Conservation (phyloP, 768 basidiomycete genomes). For the Lactifluus rugatus region DNA sequence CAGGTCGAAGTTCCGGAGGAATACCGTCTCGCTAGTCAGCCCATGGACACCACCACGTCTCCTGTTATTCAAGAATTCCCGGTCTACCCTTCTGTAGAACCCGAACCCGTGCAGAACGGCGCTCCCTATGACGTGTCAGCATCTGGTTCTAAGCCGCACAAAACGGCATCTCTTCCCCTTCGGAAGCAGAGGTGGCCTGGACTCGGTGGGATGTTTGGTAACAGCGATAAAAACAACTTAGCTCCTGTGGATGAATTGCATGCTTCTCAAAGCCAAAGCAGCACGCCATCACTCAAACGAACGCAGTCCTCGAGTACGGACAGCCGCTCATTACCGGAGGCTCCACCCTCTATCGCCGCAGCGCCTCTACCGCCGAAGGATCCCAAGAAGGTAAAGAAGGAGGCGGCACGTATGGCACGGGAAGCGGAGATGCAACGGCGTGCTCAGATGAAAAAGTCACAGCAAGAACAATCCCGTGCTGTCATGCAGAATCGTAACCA, state of each 20-base stretch:
- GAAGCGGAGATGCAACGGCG: conserved; percentile 84
- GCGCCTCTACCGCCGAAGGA: conserved; percentile 37
- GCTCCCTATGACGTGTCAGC: conserved; percentile 33
- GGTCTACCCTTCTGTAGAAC: conserved; percentile 32
- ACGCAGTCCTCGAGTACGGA: conserved; percentile 68
- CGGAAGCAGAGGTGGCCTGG: conserved; percentile 67
- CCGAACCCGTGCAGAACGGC: conserved; percentile 28
- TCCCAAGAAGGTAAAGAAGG: conserved; percentile 70
- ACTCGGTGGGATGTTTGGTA: conserved; percentile 55
- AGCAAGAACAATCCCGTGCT: conserved; percentile 82
- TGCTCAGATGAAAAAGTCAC: conserved; percentile 58
- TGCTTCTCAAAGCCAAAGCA: conserved; percentile 33
- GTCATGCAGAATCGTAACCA: conserved; percentile 86
- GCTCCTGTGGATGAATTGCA: conserved; percentile 69
- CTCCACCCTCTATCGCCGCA: conserved; percentile 33
- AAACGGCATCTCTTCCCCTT: conserved; percentile 49
- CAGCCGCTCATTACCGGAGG: conserved; percentile 53
- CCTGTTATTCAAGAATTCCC: conserved; percentile 46
- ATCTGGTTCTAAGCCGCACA: conserved; percentile 43
- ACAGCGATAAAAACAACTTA: conserved; percentile 56
- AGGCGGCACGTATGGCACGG: conserved; percentile 63
- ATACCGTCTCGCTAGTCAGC: conserved; percentile 29
- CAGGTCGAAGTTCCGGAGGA: conserved; percentile 39
- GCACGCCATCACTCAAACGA: conserved; percentile 64
- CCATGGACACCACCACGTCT: conserved; percentile 44